Conservation (phyloP, 306 rosid species). For the Vicia faba region DNA sequence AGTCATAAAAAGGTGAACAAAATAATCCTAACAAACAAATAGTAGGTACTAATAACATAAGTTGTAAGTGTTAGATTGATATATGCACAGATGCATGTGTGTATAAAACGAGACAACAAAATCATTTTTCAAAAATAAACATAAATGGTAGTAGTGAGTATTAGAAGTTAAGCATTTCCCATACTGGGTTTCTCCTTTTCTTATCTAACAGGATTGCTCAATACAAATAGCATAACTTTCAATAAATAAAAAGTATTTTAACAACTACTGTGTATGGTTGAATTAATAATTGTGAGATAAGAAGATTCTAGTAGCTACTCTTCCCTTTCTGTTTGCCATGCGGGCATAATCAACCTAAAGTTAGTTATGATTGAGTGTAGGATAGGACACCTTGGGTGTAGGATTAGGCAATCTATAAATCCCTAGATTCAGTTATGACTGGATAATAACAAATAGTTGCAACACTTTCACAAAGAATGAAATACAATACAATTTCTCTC, state of each 20-base stretch:
- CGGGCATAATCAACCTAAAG: no score
- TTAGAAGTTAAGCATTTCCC: conserved; percentile 9
- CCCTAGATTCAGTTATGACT: no score
- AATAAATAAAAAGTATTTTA: not conserved
- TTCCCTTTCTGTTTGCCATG: no score
- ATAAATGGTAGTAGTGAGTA: conserved; percentile 11
- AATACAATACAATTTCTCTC: no score
- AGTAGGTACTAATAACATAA: conserved; percentile 11
- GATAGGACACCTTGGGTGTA: no score
- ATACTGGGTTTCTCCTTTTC: conserved; percentile 22
- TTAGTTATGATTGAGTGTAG: no score
- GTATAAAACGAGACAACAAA: not conserved
- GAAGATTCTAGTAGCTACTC: no score
- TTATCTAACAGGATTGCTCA: conserved; percentile 29
- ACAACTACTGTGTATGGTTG: conserved; percentile 4
- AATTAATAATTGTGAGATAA: not conserved
- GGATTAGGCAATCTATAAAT: no score
- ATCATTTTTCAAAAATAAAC: conserved; percentile 11
- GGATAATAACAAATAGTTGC: no score
- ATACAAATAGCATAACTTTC: conserved; percentile 15
- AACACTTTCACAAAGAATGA: no score
- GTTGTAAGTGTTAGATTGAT: conserved; percentile 3
- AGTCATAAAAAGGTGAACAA: no score
- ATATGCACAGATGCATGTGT: not conserved
- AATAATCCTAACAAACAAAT: no score